phyloP scores from a whole-genome alignment of 2,329 filamentous ascomycete species.

The Claviceps maximensis region DNA sequence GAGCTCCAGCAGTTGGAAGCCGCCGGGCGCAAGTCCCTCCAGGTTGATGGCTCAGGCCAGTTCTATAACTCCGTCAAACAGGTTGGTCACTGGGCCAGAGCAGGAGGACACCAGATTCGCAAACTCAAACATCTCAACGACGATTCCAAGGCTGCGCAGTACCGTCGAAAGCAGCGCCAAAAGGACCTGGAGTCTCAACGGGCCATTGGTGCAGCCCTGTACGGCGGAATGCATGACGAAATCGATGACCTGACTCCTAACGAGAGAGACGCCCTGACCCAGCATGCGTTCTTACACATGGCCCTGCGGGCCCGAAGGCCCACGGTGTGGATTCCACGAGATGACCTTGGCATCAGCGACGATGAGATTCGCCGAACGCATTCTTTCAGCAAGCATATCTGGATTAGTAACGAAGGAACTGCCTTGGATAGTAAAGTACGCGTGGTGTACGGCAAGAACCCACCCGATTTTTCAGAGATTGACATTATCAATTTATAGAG shows the following conservation, averaged over 20 bases:
- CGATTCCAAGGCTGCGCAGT: conserved; percentile 29
- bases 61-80: conserved; percentile 33
- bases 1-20: conserved; percentile 27
- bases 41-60: conserved; percentile 8
- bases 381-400: conserved; percentile 64
- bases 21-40: conserved; percentile 2
- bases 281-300: conserved; percentile 80
- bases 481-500: conserved; percentile 66
- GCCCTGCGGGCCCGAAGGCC: conserved; percentile 75
- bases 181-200: conserved; percentile 60
- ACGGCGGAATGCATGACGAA: conserved; percentile 79
- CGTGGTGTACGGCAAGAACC: conserved; percentile 73
- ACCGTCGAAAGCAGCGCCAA: conserved; percentile 33
- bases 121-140: conserved; percentile 24
- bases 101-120: conserved; percentile 33
- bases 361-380: conserved; percentile 77
- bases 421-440: conserved; percentile 71
- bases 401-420: conserved; percentile 89
- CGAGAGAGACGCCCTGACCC: conserved; percentile 73
- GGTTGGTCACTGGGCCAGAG: conserved; percentile 33
- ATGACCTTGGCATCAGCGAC: conserved; percentile 80
- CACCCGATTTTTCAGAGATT: conserved; percentile 79
- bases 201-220: conserved; percentile 67
- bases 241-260: conserved; percentile 87
- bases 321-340: conserved; percentile 85